Evolutionary conservation across 768 basidiomycete species (phyloP).

Genomic region (Leccinum broughii): DNA sequence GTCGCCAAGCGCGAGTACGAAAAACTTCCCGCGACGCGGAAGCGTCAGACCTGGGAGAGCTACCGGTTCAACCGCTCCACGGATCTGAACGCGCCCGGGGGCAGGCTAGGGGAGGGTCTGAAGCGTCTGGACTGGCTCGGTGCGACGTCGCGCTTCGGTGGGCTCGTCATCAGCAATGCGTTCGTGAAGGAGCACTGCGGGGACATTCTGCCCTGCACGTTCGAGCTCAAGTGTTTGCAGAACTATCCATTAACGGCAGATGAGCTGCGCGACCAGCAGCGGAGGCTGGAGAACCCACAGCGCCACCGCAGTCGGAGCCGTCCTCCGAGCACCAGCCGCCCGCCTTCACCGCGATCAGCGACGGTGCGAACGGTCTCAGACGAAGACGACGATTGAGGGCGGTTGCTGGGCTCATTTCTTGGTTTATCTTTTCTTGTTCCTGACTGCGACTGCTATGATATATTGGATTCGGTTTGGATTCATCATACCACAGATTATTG

Average conservation of each 20-base stretch:
- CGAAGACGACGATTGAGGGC: conserved; percentile 19
- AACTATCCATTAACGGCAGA: conserved; percentile 48
- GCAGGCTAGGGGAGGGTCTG: conserved; percentile 60
- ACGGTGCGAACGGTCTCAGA: conserved; percentile 12
- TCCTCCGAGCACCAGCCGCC: conserved; percentile 12
- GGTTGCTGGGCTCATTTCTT: background rate
- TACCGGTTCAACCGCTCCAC: conserved; percentile 70
- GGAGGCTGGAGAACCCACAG: conserved; percentile 28
- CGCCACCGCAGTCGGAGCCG: conserved; percentile 25
- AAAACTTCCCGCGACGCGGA: conserved; percentile 33
- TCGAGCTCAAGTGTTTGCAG: conserved; percentile 54
- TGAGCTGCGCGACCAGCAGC: conserved; percentile 51
- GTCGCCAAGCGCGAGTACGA: conserved; percentile 56
- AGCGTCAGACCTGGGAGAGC: conserved; percentile 47
- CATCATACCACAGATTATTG: conserved; percentile 25
- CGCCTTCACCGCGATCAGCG: conserved; percentile 20
- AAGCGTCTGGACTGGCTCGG: conserved; percentile 69
- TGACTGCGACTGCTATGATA: background rate
- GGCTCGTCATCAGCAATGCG: conserved; percentile 48
- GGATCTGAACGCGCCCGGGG: conserved; percentile 66
- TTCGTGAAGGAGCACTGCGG: conserved; percentile 46
- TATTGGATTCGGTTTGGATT: conserved; percentile 4
- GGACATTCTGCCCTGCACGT: conserved; percentile 55
- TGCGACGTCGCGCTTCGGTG: conserved; percentile 60
- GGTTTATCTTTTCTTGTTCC: background rate